Conservation (phyloP, 805 yeast species). For the Metschnikowia vanudenii region DNA sequence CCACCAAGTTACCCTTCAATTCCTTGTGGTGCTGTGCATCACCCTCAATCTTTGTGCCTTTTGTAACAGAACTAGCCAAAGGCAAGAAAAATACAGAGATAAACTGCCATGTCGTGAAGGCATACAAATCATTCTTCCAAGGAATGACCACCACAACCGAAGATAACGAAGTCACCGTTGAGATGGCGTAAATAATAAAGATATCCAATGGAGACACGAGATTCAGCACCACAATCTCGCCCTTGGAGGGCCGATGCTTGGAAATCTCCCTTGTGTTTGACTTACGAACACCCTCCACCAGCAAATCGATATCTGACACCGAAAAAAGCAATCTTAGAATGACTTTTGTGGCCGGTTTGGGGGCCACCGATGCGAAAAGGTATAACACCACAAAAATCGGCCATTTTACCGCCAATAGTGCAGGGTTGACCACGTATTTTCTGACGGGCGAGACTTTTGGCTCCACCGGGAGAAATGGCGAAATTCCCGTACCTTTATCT, state of each 20-base stretch:
- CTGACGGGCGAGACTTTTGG: slow-evolving; percentile 20
- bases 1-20: slow-evolving; percentile 45
- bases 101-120: slow-evolving; percentile 28
- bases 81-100: slow-evolving; percentile 22
- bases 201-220: slow-evolving; percentile 61
- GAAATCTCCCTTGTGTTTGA: slow-evolving; percentile 35
- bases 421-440: slow-evolving; percentile 13
- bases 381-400: slow-evolving; percentile 26
- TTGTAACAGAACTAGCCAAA: slow-evolving; percentile 12
- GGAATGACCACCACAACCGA: slow-evolving; percentile 41
- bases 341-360: slow-evolving; percentile 18
- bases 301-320: slow-evolving; percentile 36
- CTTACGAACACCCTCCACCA: slow-evolving; percentile 51
- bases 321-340: slow-evolving; percentile 31
- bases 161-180: slow-evolving; percentile 24
- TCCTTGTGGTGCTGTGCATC: slow-evolving; percentile 19
- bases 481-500: slow-evolving; percentile 90
- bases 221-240: slow-evolving; percentile 56
- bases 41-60: slow-evolving; percentile 15
- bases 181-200: slow-evolving; percentile 31
- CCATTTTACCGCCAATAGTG: slow-evolving; percentile 26
- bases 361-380: slow-evolving; percentile 21
- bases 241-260: slow-evolving; percentile 35
- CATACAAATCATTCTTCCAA: slow-evolving; percentile 30
- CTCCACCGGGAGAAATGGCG: slow-evolving; percentile 74